Conservation (phyloP, 2,329 filamentous ascomycete species). For the Zymoseptoria passerinii region DNA sequence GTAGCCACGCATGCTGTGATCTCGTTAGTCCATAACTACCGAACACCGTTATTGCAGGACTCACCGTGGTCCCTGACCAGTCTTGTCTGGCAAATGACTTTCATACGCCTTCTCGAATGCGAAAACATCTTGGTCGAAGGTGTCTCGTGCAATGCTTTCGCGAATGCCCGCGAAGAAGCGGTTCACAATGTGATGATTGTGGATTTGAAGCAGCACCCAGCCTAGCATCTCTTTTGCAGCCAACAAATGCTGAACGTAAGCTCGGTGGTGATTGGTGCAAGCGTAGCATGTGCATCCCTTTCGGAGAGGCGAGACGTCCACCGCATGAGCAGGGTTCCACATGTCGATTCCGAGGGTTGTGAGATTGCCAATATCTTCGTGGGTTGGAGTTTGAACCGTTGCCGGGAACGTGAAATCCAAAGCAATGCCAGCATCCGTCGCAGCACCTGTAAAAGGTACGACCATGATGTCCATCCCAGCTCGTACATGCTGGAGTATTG, state of each 20-base stretch:
- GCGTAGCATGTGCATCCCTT: constrained; percentile 69
- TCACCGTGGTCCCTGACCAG: constrained; percentile 65
- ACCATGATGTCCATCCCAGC: constrained; percentile 74
- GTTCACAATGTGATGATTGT: constrained; percentile 70
- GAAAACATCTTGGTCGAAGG: constrained; percentile 46
- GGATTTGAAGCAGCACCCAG: constrained; percentile 85
- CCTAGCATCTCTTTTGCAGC: constrained; percentile 92
- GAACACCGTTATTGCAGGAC: constrained; percentile 1
- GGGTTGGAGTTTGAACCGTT: neutral
- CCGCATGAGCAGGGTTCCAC: constrained; percentile 56
- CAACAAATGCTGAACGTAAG: constrained; percentile 81
- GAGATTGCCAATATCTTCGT: constrained; percentile 11
- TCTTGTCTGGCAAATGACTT: constrained; percentile 60
- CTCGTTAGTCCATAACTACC: constrained; percentile 4
- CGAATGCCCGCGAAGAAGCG: constrained; percentile 68
- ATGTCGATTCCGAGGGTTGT: constrained; percentile 66
- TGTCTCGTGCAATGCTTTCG: constrained; percentile 49
- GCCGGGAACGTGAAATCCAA: constrained; percentile 67
- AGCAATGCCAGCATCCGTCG: constrained; percentile 79
- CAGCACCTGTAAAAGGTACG: constrained; percentile 62
- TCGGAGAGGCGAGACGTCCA: constrained; percentile 54
- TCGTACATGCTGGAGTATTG: constrained; percentile 65
- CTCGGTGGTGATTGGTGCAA: constrained; percentile 74
- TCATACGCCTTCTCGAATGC: constrained; percentile 63
- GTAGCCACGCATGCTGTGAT: constrained; percentile 60